Base-by-base conservation (phyloP, 2,329 filamentous ascomycete species). In the Aphanocladium album region DNA sequence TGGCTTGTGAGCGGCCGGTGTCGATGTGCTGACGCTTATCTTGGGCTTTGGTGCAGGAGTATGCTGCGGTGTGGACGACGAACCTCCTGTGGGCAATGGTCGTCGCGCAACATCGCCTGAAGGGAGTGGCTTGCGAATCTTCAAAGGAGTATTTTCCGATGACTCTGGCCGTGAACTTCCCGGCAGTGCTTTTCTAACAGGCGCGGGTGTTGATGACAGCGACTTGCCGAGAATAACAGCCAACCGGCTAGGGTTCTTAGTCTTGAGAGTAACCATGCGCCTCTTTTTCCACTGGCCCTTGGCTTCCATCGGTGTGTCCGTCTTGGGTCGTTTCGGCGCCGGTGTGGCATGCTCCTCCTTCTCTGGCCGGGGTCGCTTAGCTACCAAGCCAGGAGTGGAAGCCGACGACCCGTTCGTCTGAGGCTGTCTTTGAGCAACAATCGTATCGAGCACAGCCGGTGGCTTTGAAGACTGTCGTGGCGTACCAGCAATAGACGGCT, bases 311-410 rank as follows among this genome's bases (percentile, higher is more conserved):
- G 67, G 61, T 41, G 46, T 53, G 16, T 75, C 72, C 7, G 70
- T 68, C 66, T 77, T 78, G 5, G 74, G 71, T 14, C 76, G 71
- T 67, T 78, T 78, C 0, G 74, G 68, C 27, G 69, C 71, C 1
- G 76, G 75, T 1, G 69, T 67, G 4, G 66, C 64, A 27, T 67
- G 64, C 41, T 75, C 74, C 5, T 73, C 70, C 60, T 74, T 75
- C 16, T 77, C 76, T 37, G 73, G 67, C 2, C 72, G 73, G 19
- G 75, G 69, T 17, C 76, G 70, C 62, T 78, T 78, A 30, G 64
- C 60, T 8, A 65, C 66, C 16, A 69, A 62, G 69, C 25, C 65
- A 63, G 46, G 60, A 56, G 6, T 64, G 63, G 4, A 45, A 60
- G 63, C 64, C 35, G 63, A 64, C 17, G 65, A 61, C 47, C 66